Evolutionary conservation across 306 rosid genomes (phyloP).

Genomic region (Castanospermum australe): DNA sequence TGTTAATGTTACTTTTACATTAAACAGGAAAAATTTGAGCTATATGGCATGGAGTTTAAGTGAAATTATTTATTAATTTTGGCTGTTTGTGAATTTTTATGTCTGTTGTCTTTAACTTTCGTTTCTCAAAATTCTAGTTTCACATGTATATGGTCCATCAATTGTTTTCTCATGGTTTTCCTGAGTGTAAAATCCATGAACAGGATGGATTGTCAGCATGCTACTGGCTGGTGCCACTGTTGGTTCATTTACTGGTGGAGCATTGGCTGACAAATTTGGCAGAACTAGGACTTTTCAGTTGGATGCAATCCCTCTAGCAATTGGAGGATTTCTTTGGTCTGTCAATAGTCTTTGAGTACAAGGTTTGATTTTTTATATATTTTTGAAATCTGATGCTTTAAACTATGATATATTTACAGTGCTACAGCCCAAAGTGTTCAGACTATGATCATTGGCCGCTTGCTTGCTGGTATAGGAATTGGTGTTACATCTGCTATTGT

Average conservation of each 20-base stretch:
- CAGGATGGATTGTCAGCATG: constrained; percentile 94
- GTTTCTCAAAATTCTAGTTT: neutral
- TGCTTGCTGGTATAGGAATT: constrained; percentile 88
- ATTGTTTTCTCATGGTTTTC: constrained; percentile 13
- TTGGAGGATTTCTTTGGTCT: constrained; percentile 87
- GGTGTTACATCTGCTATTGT: constrained; percentile 94
- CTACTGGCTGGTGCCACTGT: constrained; percentile 86
- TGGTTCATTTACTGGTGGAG: constrained; percentile 92
- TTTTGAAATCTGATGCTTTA: neutral
- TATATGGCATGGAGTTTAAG: constrained; percentile 18
- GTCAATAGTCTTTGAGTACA: constrained; percentile 15
- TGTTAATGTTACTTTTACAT: constrained; percentile 1
- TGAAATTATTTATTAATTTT: constrained; percentile 6
- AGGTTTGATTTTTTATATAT: constrained; percentile 26
- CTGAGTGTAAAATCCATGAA: constrained; percentile 30
- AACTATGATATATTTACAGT: constrained; percentile 45
- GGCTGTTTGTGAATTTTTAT: neutral
- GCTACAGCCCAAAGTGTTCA: constrained; percentile 88
- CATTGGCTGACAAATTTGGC: constrained; percentile 94
- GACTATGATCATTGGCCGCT: constrained; percentile 81
- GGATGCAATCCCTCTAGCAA: constrained; percentile 78
- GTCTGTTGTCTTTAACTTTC: neutral
- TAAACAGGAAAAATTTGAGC: neutral
- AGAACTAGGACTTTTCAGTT: constrained; percentile 84
- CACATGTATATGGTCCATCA: neutral